A percentile compares a stretch with the other conserved stretches of the same genome.
phyloP scores from a whole-genome alignment of 1,139 yeast species.

The Pichia sp. region DNA sequence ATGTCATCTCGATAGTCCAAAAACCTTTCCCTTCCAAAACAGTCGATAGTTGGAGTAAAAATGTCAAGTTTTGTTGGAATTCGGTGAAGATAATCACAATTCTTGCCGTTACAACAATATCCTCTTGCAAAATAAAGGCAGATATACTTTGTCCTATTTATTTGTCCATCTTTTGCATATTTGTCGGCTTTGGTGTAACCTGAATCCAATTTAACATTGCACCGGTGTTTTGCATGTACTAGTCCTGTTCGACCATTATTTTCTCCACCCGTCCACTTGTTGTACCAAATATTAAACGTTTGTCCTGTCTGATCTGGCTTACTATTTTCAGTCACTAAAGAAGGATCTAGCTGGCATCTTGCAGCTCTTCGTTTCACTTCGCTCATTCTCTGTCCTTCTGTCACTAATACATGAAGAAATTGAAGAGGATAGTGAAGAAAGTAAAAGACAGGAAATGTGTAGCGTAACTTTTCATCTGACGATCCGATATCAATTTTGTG shows the following conservation, averaged over 20 bases:
- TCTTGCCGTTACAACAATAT: constrained; percentile 70
- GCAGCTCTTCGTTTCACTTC: constrained; percentile 41
- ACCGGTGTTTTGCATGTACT: constrained; percentile 44
- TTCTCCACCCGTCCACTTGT: constrained; percentile 80
- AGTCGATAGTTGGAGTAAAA: constrained; percentile 60
- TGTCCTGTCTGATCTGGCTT: constrained; percentile 79
- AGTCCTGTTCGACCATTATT: constrained; percentile 34
- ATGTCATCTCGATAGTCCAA: constrained; percentile 84
- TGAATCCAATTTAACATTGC: constrained; percentile 58
- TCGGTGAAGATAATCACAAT: constrained; percentile 75
- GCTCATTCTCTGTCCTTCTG: neutral
- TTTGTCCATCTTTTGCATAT: constrained; percentile 30
- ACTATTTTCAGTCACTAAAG: constrained; percentile 54
- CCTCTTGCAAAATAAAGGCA: constrained; percentile 90
- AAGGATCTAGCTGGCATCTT: constrained; percentile 70
- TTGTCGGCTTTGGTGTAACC: constrained; percentile 73
- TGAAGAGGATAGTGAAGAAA: too few species aligned
- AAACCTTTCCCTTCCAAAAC: constrained; percentile 89
- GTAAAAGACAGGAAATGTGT: too few species aligned
- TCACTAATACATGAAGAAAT: neutral
- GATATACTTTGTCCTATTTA: constrained; percentile 40
- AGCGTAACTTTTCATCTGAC: too few species aligned
- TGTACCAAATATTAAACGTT: constrained; percentile 81
- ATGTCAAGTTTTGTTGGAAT: constrained; percentile 53
- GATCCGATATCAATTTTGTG: neutral